Evolutionary conservation across 1,139 yeast species (phyloP).

Genomic region (Yamadazyma epiphylla): DNA sequence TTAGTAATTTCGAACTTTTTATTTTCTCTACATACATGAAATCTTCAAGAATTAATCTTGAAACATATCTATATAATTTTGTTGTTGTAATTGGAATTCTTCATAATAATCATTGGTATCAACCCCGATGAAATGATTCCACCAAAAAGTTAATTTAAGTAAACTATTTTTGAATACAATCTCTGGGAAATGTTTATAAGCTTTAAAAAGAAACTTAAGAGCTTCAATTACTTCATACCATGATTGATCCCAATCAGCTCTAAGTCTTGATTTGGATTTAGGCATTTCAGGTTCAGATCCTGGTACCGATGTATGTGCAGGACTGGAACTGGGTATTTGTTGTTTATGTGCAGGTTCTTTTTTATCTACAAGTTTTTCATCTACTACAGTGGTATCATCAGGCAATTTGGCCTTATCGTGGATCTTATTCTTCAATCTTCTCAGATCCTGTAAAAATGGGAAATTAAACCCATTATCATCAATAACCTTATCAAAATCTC

Average conservation of each 20-base stretch:
- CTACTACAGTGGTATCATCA: conserved; percentile 3
- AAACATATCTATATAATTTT: conserved; percentile 13
- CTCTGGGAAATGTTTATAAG: conserved; percentile 71
- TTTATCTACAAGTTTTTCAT: conserved; percentile 2
- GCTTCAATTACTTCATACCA: conserved; percentile 59
- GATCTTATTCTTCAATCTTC: conserved; percentile 9
- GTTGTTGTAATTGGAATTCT: conserved; percentile 14
- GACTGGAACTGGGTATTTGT: too few species aligned
- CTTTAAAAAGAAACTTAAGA: conserved; percentile 55
- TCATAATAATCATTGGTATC: conserved; percentile 16
- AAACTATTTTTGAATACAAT: conserved; percentile 50
- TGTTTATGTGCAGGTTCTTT: too few species aligned
- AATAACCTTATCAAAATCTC: conserved; percentile 34
- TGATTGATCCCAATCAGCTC: conserved; percentile 43
- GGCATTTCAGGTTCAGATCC: background rate
- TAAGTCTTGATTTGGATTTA: conserved; percentile 3
- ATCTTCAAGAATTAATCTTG: conserved; percentile 6
- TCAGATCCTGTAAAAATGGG: conserved; percentile 31
- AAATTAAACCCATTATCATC: conserved; percentile 33
- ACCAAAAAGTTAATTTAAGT: conserved; percentile 49
- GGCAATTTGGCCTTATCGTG: conserved; percentile 2
- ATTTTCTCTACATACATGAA: too few species aligned
- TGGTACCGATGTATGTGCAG: background rate
- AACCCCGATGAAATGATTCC: conserved; percentile 78
- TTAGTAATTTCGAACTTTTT: too few species aligned